phyloP scores from a whole-genome alignment of 495 filamentous ascomycete genomes.

The Lindgomyces ingoldianus region DNA sequence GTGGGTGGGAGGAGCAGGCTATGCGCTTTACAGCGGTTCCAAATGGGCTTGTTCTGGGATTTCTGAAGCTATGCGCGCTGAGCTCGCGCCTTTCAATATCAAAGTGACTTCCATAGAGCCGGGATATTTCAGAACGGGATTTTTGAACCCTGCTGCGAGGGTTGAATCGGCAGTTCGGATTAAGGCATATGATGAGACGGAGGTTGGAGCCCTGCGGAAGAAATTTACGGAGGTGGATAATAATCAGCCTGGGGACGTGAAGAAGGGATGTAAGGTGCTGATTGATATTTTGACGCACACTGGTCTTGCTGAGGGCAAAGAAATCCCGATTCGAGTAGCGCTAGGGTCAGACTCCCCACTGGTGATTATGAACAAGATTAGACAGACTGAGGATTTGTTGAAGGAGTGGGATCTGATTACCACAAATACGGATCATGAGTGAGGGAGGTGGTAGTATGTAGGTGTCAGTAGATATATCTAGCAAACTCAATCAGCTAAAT shows the following conservation, averaged over 20 bases:
- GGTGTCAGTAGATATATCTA: neutral
- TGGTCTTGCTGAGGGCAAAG: constrained; percentile 45
- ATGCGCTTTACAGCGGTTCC: constrained; percentile 53
- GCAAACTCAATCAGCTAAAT: neutral
- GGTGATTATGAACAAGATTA: constrained; percentile 44
- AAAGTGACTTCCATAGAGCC: constrained; percentile 51
- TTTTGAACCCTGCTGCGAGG: constrained; percentile 38
- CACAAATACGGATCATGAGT: constrained; percentile 46
- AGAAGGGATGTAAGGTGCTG: constrained; percentile 52
- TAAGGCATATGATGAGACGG: constrained; percentile 31
- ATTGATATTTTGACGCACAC: constrained; percentile 52
- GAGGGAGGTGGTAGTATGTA: neutral
- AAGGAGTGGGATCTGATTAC: constrained; percentile 49
- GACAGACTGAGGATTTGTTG: constrained; percentile 43
- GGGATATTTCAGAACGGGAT: constrained; percentile 54
- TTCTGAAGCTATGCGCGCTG: constrained; percentile 51
- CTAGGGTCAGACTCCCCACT: constrained; percentile 51
- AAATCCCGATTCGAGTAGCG: constrained; percentile 49
- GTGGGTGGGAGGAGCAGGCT: constrained; percentile 46
- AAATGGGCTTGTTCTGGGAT: constrained; percentile 53
- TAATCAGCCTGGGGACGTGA: constrained; percentile 53
- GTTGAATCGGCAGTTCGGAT: constrained; percentile 19
- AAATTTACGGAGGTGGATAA: constrained; percentile 20
- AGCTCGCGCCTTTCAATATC: constrained; percentile 53
- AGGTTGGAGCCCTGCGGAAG: constrained; percentile 9